Base-by-base conservation (phyloP, 208 protist genomes). In the Acanthamoeba royreba region DNA sequence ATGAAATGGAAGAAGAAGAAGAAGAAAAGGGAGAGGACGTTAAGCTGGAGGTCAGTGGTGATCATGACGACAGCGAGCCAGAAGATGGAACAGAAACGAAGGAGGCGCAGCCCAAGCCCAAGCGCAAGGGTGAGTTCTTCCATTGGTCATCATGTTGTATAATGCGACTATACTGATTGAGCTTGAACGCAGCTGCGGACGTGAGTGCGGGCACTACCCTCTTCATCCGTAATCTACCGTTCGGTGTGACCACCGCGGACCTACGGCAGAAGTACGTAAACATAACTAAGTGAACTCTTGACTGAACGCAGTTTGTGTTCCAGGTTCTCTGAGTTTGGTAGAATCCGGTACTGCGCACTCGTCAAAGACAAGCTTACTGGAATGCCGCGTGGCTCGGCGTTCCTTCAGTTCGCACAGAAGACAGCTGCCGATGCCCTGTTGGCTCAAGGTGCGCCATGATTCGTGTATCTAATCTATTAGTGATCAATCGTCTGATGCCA, bases 191-290 rank as follows among this genome's bases (percentile, higher is more conserved):
- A 77, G 66, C 66, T 7, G 66, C n/a, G 4, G 66, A 77, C 33
- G 66, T 77, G 31, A 19, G 45, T 11, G 66, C 66, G 33, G 66
- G 66, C 1, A 42, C 45, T 5, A 55, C 77, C 25, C 77, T 86
- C 17, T 86, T 86, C 77, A 86, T 86, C 19, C 42, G 77, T 25
- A 86, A 86, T 40, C 77, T 86, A 28, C 46, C 77, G n/a, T 86
- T 86, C 25, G 77, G 46, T 19, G 46, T 45, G 25, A 86, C 77
- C 77, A 45, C 42, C 31, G 28, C 25, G 5, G 46, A 49, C 77
- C 46, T 86, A 35, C 42, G 46, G 15, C 43, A 53, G 28, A 74
- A 74, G 63, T 74, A 25, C 33, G 63, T 38, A 74, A 9, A 13
- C 28, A 8, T n/a, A 9, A 19, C 49, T 19, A 19, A 19, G 9